Conservation (phyloP, 495 filamentous ascomycete species). For the Amorphotheca resinae region DNA sequence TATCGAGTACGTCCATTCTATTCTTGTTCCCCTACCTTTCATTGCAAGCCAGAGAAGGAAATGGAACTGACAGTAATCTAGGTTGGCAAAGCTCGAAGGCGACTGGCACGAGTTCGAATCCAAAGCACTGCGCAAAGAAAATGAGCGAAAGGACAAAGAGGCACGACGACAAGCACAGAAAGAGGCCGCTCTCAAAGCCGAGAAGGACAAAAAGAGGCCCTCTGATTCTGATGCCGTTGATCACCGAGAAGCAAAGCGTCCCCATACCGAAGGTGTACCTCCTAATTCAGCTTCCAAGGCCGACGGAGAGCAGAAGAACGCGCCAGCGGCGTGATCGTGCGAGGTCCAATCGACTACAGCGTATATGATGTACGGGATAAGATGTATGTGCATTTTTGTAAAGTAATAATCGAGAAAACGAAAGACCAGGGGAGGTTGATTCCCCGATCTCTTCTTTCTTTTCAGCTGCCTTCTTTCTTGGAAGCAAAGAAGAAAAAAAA, state of each 20-base stretch:
- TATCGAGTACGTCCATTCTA: conserved; percentile 54
- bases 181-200: conserved; percentile 11
- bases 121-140: conserved; percentile 85
- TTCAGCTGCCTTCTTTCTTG: too few relatives aligned
- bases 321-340: too few relatives aligned
- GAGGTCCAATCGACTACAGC: too few relatives aligned
- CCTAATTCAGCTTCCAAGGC: background rate
- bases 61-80: conserved; percentile 27
- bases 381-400: too few relatives aligned
- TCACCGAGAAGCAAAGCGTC: conserved; percentile 12
- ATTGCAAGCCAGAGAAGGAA: background rate
- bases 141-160: conserved; percentile 68
- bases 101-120: conserved; percentile 99
- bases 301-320: background rate
- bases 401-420: too few relatives aligned
- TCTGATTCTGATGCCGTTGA: conserved; percentile 13
- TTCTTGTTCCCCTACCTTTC: background rate
- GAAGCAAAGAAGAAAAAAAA: too few relatives aligned
- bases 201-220: conserved; percentile 20
- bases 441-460: too few relatives aligned
- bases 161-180: conserved; percentile 16
- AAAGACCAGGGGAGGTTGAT: too few relatives aligned
- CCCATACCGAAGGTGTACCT: conserved; percentile 9
- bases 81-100: conserved; percentile 71
- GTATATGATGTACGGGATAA: too few relatives aligned